A percentile compares a stretch with the other conserved stretches of the same genome.
phyloP scores from a whole-genome alignment of 2,329 filamentous ascomycete species.

The Xylariomycetidae sp. region DNA sequence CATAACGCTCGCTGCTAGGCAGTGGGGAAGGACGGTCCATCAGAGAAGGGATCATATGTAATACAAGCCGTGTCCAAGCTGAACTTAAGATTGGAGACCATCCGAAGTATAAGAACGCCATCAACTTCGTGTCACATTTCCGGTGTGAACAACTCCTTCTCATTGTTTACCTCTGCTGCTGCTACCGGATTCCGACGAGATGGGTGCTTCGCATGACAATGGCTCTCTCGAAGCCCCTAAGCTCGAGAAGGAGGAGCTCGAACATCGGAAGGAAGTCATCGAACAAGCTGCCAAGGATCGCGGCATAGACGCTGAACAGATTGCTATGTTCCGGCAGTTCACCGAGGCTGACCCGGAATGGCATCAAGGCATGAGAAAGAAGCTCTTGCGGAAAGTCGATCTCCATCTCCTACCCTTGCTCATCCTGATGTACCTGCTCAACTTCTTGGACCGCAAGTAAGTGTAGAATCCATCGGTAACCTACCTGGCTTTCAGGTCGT shows the following conservation, averaged over 20 bases:
- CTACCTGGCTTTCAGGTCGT: background rate
- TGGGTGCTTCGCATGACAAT: background rate
- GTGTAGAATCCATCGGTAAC: constrained; percentile 1
- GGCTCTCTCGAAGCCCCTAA: background rate
- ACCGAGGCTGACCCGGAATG: constrained; percentile 20
- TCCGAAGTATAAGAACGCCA: too few relatives aligned
- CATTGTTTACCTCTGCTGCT: too few relatives aligned
- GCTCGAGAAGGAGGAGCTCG: constrained; percentile 7
- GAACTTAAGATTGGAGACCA: too few relatives aligned
- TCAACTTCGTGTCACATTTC: too few relatives aligned
- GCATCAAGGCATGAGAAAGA: constrained; percentile 23
- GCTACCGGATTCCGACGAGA: too few relatives aligned
- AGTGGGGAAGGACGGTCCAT: too few relatives aligned
- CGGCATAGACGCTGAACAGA: constrained; percentile 20
- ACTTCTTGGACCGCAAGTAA: constrained; percentile 44
- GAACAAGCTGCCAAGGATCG: constrained; percentile 1
- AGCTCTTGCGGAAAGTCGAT: constrained; percentile 45
- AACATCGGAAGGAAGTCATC: constrained; percentile 9
- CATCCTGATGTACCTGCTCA: constrained; percentile 50
- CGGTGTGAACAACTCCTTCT: too few relatives aligned
- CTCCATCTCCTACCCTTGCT: constrained; percentile 44
- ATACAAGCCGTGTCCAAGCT: too few relatives aligned
- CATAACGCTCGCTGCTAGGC: too few relatives aligned
- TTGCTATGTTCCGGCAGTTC: constrained; percentile 20
- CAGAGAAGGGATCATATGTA: too few relatives aligned